Evolutionary conservation across 768 basidiomycete species (phyloP), one percentile per base, ranked within the genome.

Genomic region (Cytidiella melzeri): DNA sequence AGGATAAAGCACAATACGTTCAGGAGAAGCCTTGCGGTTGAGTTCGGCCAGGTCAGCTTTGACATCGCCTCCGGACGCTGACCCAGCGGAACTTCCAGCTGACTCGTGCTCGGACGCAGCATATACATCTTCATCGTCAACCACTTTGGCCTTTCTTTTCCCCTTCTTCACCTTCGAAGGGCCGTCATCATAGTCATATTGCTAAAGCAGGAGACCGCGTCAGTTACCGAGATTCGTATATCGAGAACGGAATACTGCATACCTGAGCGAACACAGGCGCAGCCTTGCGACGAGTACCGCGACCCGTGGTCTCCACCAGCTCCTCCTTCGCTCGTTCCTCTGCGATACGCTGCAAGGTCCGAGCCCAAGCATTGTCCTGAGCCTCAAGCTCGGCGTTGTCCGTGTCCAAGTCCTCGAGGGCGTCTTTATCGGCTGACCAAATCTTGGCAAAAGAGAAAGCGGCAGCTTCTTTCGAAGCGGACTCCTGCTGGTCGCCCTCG

Each of bases 361-460:
- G 75, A 10, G 84, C 77, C 92, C 91, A 94, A n/a, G 90, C 89
- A 63, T 91, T 84, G 25, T 70, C 73, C 47, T 82, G 74, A 41
- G 80, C 81, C 0, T 51, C 47, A 13, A 62, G 54, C 4, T 68
- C 70, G 2, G 62, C 62, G 3, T 72, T 58, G 5, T 69, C 72
- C 41, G 86, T 86, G 27, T 68, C 73, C 19, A 90, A 61, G 13
- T 88, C 86, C 61, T 85, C 86, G 42, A 89, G 65, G 2, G 70
- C 59, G 47, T 84, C 84, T 60, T 86, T 84, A 52, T 86, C 81
- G 20, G 86, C 81, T 1, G 85, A 80, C 94, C 94, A 97, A 38
- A 97, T 77, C 64, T 94, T 93, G 10, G 94, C 92, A 59, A 94
- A 95, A 5, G 79, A 79, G 63, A 97, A 96, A 7, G 79, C 71